Percentiles rank a stretch among this genome's conserved stretches.
Evolutionary conservation across 139 green algal genomes (phyloP).

Genomic region (Pseudopediastrum boryanum): DNA sequence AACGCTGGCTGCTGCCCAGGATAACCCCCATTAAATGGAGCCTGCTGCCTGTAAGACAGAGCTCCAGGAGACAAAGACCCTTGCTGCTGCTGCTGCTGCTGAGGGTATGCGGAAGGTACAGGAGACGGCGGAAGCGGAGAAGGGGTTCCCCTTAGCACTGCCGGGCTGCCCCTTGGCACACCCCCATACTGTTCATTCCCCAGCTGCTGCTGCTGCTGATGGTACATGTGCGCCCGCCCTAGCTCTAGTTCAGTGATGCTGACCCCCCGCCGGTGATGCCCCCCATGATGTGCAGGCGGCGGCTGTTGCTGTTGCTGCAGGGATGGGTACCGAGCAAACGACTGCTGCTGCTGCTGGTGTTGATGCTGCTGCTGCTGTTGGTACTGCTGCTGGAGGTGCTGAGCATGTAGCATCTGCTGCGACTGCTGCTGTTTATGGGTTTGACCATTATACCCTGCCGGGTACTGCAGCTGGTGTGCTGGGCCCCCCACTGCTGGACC

Average conservation of each 20-base stretch:
- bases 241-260: background rate
- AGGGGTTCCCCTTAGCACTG: too few relatives aligned
- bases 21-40: too few relatives aligned
- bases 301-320: conserved; percentile 17
- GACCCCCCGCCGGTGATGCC: background rate
- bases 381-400: conserved; percentile 2
- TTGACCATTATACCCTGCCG: too few relatives aligned
- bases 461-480: background rate
- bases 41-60: too few relatives aligned
- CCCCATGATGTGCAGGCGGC: background rate
- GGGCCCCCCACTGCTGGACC: background rate
- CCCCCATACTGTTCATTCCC: too few relatives aligned
- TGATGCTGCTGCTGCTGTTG: conserved; percentile 12
- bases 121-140: too few relatives aligned
- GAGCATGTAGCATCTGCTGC: background rate
- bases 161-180: too few relatives aligned
- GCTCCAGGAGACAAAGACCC: too few relatives aligned
- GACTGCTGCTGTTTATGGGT: background rate
- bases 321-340: background rate
- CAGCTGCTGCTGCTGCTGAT: background rate
- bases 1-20: too few relatives aligned
- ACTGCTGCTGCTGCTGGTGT: conserved; percentile 1
- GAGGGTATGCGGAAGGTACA: too few relatives aligned
- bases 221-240: background rate
- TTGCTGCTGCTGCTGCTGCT: too few relatives aligned